Evolutionary conservation across 192 early-diverging fungal species (phyloP).

Genomic region (Backusella circina): DNA sequence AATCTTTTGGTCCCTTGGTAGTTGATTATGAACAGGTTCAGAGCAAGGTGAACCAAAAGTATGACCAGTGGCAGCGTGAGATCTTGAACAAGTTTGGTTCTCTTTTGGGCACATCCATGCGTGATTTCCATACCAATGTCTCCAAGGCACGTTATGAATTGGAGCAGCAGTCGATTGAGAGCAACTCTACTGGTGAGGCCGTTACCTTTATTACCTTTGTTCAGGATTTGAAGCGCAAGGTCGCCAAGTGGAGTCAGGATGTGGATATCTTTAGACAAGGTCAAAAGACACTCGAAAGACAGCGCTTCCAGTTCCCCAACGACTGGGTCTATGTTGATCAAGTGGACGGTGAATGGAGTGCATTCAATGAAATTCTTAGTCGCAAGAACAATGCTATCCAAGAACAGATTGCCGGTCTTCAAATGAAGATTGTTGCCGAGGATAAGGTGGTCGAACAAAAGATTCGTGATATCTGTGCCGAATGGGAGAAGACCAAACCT

Average conservation of each 20-base stretch:
- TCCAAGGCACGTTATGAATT: conserved; percentile 78
- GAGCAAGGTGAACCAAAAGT: conserved; percentile 94
- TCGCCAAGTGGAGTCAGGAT: conserved; percentile 71
- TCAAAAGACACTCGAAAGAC: conserved; percentile 90
- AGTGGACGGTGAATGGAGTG: conserved; percentile 96
- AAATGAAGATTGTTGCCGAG: conserved; percentile 93
- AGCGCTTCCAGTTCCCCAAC: conserved; percentile 89
- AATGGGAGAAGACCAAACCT: conserved; percentile 96
- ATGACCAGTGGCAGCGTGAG: conserved; percentile 98
- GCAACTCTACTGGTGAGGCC: conserved; percentile 82
- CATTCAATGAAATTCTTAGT: conserved; percentile 90
- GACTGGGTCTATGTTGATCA: conserved; percentile 97
- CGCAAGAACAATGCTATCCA: conserved; percentile 91
- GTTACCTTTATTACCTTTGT: conserved; percentile 95
- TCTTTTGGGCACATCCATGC: conserved; percentile 78
- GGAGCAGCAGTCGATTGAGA: conserved; percentile 84
- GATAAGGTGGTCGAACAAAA: conserved; percentile 85
- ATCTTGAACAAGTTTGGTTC: conserved; percentile 88
- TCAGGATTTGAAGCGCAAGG: conserved; percentile 88
- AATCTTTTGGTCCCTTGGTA: conserved; percentile 80
- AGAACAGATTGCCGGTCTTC: conserved; percentile 90
- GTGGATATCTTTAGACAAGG: conserved; percentile 88
- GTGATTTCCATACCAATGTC: conserved; percentile 71
- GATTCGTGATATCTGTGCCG: conserved; percentile 73
- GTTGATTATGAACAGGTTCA: conserved; percentile 99